These are phyloP conservation scores for Fraxinus cuspidata DNA, from an alignment of 257 asterid species.

Conservation along the genomic window DNA sequence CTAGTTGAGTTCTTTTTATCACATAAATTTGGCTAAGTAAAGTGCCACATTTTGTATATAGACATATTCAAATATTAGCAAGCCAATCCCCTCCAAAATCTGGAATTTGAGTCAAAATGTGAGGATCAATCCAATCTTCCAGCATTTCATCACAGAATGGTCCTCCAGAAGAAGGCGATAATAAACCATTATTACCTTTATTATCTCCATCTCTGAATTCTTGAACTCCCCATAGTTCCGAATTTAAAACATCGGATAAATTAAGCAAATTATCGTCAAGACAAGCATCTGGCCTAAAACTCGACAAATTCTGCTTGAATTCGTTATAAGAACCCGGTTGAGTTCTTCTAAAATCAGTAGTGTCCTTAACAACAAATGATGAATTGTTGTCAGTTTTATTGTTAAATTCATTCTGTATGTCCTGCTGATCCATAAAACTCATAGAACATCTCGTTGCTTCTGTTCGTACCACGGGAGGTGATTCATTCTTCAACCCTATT, in stretches of 20 bases:
- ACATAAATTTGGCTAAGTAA: not conserved
- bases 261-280: not conserved
- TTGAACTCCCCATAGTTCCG: not conserved
- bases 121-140: not conserved
- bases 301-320: not conserved
- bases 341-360: not conserved
- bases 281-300: not conserved
- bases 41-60: not conserved
- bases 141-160: slow-evolving; percentile 3
- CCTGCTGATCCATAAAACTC: not conserved
- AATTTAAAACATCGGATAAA: not conserved
- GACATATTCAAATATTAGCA: not conserved
- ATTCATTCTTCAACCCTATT: not conserved
- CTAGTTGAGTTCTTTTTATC: not conserved
- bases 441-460: not conserved
- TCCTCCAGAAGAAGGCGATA: not conserved
- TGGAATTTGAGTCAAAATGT: not conserved
- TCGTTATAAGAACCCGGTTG: not conserved
- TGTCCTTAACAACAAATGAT: not conserved
- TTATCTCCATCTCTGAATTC: not conserved
- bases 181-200: not conserved
- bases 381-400: not conserved
- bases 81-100: slow-evolving; percentile 5
- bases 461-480: not conserved
- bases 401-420: not conserved